phyloP scores from a whole-genome alignment of 2,329 filamentous ascomycete genomes.

The Phoma herbarum region DNA sequence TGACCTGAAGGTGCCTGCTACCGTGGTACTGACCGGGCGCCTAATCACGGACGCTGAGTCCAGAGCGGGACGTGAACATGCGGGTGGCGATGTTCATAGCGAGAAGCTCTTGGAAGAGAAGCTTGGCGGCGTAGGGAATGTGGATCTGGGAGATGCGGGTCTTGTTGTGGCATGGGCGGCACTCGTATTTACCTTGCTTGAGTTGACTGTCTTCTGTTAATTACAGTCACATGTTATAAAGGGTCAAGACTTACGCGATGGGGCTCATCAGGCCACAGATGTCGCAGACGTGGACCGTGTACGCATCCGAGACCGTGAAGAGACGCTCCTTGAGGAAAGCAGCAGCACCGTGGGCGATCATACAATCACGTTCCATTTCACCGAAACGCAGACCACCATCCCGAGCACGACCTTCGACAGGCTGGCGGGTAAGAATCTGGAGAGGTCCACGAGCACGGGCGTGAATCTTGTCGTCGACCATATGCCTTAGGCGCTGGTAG shows the following conservation, averaged over 20 bases:
- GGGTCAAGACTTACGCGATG: slow-evolving; percentile 79
- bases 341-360: slow-evolving; percentile 99
- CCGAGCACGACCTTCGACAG: slow-evolving; percentile 96
- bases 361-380: slow-evolving; percentile 99
- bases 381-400: slow-evolving; percentile 99
- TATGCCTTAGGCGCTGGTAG: slow-evolving; percentile 97
- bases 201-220: slow-evolving; percentile 71
- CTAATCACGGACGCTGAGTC: slow-evolving; percentile 70
- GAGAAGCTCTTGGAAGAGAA: slow-evolving; percentile 97
- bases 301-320: slow-evolving; percentile 97
- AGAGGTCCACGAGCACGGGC: slow-evolving; percentile 96
- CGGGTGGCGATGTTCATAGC: slow-evolving; percentile 98
- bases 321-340: slow-evolving; percentile 97
- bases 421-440: slow-evolving; percentile 96
- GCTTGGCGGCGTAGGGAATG: slow-evolving; percentile 96
- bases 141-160: slow-evolving; percentile 98
- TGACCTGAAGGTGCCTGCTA: neutral
- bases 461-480: slow-evolving; percentile 99
- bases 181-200: slow-evolving; percentile 95
- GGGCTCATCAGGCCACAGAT: slow-evolving; percentile 99
- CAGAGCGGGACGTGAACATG: slow-evolving; percentile 91
- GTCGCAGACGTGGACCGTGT: slow-evolving; percentile 97
- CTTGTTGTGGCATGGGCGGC: slow-evolving; percentile 98
- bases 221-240: neutral
- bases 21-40: neutral